Evolutionary conservation across 352 stramenopile genomes (phyloP).

Genomic region (Bremia lactucae): DNA sequence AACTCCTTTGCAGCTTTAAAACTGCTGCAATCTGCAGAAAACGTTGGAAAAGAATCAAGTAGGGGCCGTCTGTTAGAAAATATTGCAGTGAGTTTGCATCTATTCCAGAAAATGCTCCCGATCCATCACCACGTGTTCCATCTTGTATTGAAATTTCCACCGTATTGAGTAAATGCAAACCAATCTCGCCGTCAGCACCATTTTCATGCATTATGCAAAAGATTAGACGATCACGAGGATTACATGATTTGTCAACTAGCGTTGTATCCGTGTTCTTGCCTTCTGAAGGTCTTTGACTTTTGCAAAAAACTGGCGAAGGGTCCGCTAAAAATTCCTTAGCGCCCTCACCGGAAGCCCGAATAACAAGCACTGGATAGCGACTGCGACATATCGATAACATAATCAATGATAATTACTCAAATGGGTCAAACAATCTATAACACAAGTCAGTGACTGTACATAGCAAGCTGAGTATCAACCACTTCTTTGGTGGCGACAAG

Average conservation of each 20-base stretch:
- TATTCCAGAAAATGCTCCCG: not conserved
- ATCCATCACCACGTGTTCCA: not conserved
- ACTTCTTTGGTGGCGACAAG: slow-evolving; percentile 34
- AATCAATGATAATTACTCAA: too few species aligned
- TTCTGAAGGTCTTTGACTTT: slow-evolving; percentile 8
- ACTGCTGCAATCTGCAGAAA: slow-evolving; percentile 9
- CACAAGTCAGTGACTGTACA: slow-evolving; percentile 16
- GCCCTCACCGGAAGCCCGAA: slow-evolving; percentile 5
- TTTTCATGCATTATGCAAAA: slow-evolving; percentile 20
- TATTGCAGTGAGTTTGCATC: slow-evolving; percentile 13
- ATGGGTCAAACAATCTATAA: too few species aligned
- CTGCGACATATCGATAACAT: slow-evolving; percentile 12
- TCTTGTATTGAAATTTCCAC: slow-evolving; percentile 8
- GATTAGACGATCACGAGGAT: slow-evolving; percentile 1
- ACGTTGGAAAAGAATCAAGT: slow-evolving; percentile 22
- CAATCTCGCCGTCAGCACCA: slow-evolving; percentile 4
- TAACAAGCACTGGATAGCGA: slow-evolving; percentile 18
- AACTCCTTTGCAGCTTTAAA: slow-evolving; percentile 15
- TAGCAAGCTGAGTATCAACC: slow-evolving; percentile 24
- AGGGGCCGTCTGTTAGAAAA: slow-evolving; percentile 26
- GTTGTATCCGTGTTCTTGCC: not conserved
- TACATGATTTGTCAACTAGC: not conserved
- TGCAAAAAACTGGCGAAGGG: slow-evolving; percentile 1
- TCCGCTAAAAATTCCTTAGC: not conserved
- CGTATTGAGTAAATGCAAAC: slow-evolving; percentile 15